Percentiles rank a stretch among this genome's conserved stretches.
phyloP scores from a whole-genome alignment of 1,139 yeast genomes.

The Lodderomyces margitis region DNA sequence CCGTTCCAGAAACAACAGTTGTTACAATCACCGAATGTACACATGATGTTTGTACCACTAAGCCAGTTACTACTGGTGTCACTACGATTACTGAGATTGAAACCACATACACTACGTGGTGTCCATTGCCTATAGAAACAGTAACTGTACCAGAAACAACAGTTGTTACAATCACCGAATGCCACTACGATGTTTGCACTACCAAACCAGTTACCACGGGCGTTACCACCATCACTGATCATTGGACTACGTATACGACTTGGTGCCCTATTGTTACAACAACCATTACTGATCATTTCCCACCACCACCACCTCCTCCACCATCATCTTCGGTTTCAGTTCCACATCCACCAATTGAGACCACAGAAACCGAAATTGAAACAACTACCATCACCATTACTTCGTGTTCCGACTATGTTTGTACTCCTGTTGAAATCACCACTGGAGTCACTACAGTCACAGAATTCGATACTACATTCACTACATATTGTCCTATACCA shows the following conservation, averaged over 20 bases:
- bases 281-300: background rate
- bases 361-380: background rate
- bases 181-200: background rate
- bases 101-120: constrained; percentile 33
- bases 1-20: constrained; percentile 38
- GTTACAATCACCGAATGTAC: constrained; percentile 27
- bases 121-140: constrained; percentile 21
- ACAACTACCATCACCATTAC: constrained; percentile 17
- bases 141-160: background rate
- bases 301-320: constrained; percentile 3
- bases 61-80: constrained; percentile 27
- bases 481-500: constrained; percentile 33
- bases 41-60: constrained; percentile 25
- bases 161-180: background rate
- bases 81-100: constrained; percentile 26
- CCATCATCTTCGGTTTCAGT: background rate
- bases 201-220: constrained; percentile 1
- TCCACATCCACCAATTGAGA: background rate
- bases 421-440: constrained; percentile 25
- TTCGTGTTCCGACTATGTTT: constrained; percentile 24
- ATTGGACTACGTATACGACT: constrained; percentile 30
- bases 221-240: constrained; percentile 10
- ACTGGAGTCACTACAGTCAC: constrained; percentile 31
- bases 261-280: constrained; percentile 26
- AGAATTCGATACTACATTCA: constrained; percentile 26